These are phyloP conservation scores for Exobasidium cylindrosporum DNA, from an alignment of 1,284 basidiomycete genomes.

Conservation along the genomic window DNA sequence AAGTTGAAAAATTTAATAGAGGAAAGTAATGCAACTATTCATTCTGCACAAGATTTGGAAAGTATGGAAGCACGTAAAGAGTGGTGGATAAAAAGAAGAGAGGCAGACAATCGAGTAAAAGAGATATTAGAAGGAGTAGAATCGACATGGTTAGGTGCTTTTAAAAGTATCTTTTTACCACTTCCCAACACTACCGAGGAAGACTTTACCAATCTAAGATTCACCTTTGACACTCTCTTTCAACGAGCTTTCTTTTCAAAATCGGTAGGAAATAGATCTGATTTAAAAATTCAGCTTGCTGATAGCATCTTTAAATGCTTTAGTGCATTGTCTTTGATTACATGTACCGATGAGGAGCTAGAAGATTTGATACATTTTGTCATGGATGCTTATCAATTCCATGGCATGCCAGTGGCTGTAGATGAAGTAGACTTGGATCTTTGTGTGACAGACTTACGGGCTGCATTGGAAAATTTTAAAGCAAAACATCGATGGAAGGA, in stretches of 20 bases:
- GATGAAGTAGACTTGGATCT: slow-evolving; percentile 91
- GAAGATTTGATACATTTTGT: slow-evolving; percentile 94
- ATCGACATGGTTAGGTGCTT: slow-evolving; percentile 93
- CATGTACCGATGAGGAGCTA: slow-evolving; percentile 79
- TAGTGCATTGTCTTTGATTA: slow-evolving; percentile 73
- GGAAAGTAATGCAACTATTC: slow-evolving; percentile 72
- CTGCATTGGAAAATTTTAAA: slow-evolving; percentile 40
- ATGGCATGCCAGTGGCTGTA: slow-evolving; percentile 80
- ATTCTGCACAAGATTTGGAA: slow-evolving; percentile 69
- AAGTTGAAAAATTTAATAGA: slow-evolving; percentile 78
- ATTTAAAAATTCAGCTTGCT: slow-evolving; percentile 61
- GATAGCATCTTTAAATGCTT: slow-evolving; percentile 79
- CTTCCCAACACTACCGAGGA: not conserved
- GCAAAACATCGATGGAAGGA: slow-evolving; percentile 57
- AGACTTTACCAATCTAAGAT: slow-evolving; percentile 16
- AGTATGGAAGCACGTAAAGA: slow-evolving; percentile 64
- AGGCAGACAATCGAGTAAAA: slow-evolving; percentile 73
- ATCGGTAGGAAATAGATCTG: not conserved
- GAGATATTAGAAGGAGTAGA: slow-evolving; percentile 80
- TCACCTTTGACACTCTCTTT: slow-evolving; percentile 29
- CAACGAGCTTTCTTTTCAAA: not conserved
- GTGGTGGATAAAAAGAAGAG: slow-evolving; percentile 81
- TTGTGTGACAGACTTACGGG: slow-evolving; percentile 58
- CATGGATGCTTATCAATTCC: slow-evolving; percentile 87
- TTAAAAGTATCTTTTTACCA: slow-evolving; percentile 62